A percentile compares a stretch with the other conserved stretches of the same genome.
phyloP scores from a whole-genome alignment of 139 green algal species.

The Monoraphidium neglectum region DNA sequence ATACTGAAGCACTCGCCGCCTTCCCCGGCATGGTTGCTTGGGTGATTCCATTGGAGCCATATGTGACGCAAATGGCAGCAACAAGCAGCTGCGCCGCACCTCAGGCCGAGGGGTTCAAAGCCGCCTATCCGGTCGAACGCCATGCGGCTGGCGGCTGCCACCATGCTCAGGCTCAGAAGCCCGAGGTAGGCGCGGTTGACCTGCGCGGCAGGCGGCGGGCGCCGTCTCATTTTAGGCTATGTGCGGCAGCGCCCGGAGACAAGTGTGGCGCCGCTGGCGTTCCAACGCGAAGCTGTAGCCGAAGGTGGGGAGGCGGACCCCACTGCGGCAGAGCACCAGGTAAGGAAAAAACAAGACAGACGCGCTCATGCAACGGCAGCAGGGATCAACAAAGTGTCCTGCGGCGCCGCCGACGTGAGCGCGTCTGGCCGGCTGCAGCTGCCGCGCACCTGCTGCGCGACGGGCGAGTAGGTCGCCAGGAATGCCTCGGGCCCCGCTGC shows the following conservation, averaged over 20 bases:
- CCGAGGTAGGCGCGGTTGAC: conserved; percentile 29
- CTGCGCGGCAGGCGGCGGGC: too few relatives aligned
- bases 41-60: too few relatives aligned
- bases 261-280: too few relatives aligned
- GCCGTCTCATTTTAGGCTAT: too few relatives aligned
- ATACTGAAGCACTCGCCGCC: too few relatives aligned
- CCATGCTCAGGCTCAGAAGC: conserved; percentile 24
- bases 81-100: not conserved
- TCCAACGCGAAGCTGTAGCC: too few relatives aligned
- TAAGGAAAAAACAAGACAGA: not conserved
- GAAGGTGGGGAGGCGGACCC: too few relatives aligned
- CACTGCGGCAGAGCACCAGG: too few relatives aligned
- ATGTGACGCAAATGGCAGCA: too few relatives aligned
- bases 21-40: too few relatives aligned
- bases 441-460: conserved; percentile 6
- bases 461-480: conserved; percentile 17
- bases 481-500: conserved; percentile 11
- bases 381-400: not conserved
- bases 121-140: conserved; percentile 19
- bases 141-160: conserved; percentile 7
- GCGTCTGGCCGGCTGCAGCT: not conserved
- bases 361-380: not conserved
- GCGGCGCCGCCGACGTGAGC: not conserved
- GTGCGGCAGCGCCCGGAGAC: too few relatives aligned
- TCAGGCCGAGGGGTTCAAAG: conserved; percentile 2